phyloP scores from a whole-genome alignment of 352 stramenopile species.

The Globisporangium parvum region DNA sequence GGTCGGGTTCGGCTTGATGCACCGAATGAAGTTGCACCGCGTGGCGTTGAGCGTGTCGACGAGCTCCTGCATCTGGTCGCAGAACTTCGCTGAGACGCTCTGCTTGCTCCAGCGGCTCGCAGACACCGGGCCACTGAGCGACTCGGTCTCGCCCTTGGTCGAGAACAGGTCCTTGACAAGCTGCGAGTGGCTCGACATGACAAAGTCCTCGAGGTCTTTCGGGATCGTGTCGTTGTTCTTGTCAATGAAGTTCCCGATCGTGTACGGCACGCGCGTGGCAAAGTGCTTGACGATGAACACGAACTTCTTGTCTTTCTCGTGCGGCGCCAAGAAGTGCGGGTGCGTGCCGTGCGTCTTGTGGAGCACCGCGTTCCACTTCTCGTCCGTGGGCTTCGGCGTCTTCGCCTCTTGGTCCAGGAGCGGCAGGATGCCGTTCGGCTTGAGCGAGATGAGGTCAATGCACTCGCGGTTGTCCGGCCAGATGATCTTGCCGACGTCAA shows the following conservation, averaged over 20 bases:
- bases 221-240: constrained; percentile 96
- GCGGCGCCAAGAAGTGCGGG: constrained; percentile 64
- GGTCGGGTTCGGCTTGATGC: constrained; percentile 89
- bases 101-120: constrained; percentile 25
- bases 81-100: constrained; percentile 83
- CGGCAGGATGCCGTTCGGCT: constrained; percentile 77
- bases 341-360: constrained; percentile 75
- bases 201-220: constrained; percentile 87
- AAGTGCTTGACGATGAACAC: constrained; percentile 97
- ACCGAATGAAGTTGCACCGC: constrained; percentile 86
- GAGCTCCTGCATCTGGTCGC: constrained; percentile 81
- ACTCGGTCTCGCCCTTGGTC: constrained; percentile 43
- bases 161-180: constrained; percentile 85
- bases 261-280: constrained; percentile 93
- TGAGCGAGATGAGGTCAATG: constrained; percentile 78
- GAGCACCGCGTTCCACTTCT: constrained; percentile 81
- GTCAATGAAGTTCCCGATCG: constrained; percentile 93
- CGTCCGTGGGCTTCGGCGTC: constrained; percentile 73
- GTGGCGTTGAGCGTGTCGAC: constrained; percentile 83
- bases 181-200: constrained; percentile 68
- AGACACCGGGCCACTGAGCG: constrained; percentile 27
- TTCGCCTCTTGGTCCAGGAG: constrained; percentile 77
- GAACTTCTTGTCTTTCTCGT: constrained; percentile 89
- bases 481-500: constrained; percentile 76
- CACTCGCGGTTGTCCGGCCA: constrained; percentile 84